Conservation (phyloP, 306 rosid species). For the Canavalia gladiata region DNA sequence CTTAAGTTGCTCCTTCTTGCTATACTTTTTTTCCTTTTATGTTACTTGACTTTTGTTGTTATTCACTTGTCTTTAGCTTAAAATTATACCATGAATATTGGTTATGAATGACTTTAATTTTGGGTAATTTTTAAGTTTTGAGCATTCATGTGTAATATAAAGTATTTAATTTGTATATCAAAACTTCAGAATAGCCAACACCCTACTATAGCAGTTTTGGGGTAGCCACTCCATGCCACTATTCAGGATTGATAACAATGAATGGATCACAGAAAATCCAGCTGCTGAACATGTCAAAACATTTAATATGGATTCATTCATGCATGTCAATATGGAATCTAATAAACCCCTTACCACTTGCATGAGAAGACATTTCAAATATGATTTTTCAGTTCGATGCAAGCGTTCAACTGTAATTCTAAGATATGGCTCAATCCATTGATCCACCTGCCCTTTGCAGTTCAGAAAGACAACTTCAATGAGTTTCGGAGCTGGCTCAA, state of each 20-base stretch:
- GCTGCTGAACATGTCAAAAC: neutral
- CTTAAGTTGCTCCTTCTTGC: neutral
- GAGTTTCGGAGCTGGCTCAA: slow-evolving; percentile 95
- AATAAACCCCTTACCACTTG: slow-evolving; percentile 76
- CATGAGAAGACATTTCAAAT: slow-evolving; percentile 89
- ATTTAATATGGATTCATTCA: neutral
- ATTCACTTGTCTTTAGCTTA: neutral
- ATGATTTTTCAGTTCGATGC: slow-evolving; percentile 72
- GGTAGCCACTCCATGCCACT: neutral
- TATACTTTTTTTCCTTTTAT: neutral
- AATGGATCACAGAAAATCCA: slow-evolving; percentile 16
- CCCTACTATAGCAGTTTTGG: neutral
- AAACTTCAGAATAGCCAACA: neutral
- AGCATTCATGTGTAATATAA: neutral
- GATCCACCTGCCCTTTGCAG: slow-evolving; percentile 96
- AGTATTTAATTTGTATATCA: too few relatives aligned
- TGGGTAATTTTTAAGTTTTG: neutral
- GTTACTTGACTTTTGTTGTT: neutral
- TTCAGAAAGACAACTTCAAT: slow-evolving; percentile 89
- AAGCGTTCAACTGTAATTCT: slow-evolving; percentile 82
- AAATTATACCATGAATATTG: neutral
- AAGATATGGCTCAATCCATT: slow-evolving; percentile 94
- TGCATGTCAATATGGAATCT: slow-evolving; percentile 11
- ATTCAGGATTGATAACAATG: neutral
- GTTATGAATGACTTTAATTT: neutral